A percentile compares a stretch with the other conserved stretches of the same genome.
Conservation (phyloP, 2,329 filamentous ascomycete species). For the Botrytis aclada region DNA sequence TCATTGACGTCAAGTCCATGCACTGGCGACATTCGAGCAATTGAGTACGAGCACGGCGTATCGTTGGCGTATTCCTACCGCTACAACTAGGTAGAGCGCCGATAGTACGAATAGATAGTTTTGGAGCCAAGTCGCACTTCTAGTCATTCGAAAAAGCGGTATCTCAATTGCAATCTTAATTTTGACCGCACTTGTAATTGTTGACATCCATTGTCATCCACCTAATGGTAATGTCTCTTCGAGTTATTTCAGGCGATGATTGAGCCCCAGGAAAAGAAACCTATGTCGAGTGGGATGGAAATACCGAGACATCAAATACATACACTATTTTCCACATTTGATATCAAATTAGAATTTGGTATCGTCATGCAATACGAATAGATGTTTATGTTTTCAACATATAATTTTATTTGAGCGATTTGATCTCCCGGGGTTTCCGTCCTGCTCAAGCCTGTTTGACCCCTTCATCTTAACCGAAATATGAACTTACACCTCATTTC, state of each 20-base stretch:
- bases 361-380: not conserved
- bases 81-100: not conserved
- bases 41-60: not conserved
- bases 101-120: not conserved
- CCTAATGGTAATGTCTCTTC: not conserved
- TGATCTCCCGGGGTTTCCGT: not conserved
- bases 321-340: not conserved
- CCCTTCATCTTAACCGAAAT: constrained; percentile 16
- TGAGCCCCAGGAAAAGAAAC: not conserved
- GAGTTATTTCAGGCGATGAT: not conserved
- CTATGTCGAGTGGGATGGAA: not conserved
- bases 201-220: not conserved
- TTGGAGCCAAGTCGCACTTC: constrained; percentile 3
- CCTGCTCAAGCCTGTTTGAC: not conserved
- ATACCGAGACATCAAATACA: not conserved
- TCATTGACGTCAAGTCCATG: not conserved
- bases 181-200: not conserved
- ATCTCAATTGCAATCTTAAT: not conserved
- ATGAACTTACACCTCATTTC: not conserved
- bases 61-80: not conserved
- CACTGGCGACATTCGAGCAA: not conserved
- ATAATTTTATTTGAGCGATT: not conserved
- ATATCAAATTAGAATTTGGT: not conserved
- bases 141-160: not conserved
- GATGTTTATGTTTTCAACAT: not conserved